Evolutionary conservation across 164 flowering plant species (phyloP), one percentile per base, ranked within the genome.

Genomic region (Annona cherimola): DNA sequence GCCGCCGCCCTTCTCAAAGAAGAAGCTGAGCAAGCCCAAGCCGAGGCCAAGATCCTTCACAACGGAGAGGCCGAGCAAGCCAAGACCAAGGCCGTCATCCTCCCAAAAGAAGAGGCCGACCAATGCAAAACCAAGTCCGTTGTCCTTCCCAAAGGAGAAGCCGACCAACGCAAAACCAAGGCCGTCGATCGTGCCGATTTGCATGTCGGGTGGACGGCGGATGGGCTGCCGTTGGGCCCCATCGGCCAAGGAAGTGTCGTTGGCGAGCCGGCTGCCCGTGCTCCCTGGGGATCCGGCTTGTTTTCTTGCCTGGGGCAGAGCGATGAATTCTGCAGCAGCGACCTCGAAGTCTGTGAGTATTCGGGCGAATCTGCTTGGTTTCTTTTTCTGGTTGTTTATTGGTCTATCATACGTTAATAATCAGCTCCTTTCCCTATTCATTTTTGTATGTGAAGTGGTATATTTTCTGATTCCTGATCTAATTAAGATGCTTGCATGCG

Each of bases 321-420:
- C 69, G 98, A 94, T 72, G 90, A 92, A 44, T 94, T 94, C 71
- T 92, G 89, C 76, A 86, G 97, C 89, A 92, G 97, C 86, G 98
- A 94, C 84, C 86, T 94, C 68, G 97, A 92, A 94, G 97, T 94
- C 79, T 94, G 98, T 92, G 76, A 81, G 97, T 89, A 26, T 7
- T 11, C 57, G 14, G 9, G 57, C 57, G 14, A 50, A 50, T 12
- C 14, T 14, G 40, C 4, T 42, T 14, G 26, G 16, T 46, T 20
- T 39, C 3, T 46, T 19, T 46, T 35, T 35, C 61, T 20, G 26
- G 5, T 50, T 50, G 9, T 11, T 6, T 50, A 11, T 50, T 50
- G 57, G 57, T 50, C 57, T 16, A 9, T 7, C 14, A 50, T 50
- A 11, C 14, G 57, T 50, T 9, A 50, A 50, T 5, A 4, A 8